Base-by-base conservation (phyloP, 768 basidiomycete genomes). In the Russula olivacea region DNA sequence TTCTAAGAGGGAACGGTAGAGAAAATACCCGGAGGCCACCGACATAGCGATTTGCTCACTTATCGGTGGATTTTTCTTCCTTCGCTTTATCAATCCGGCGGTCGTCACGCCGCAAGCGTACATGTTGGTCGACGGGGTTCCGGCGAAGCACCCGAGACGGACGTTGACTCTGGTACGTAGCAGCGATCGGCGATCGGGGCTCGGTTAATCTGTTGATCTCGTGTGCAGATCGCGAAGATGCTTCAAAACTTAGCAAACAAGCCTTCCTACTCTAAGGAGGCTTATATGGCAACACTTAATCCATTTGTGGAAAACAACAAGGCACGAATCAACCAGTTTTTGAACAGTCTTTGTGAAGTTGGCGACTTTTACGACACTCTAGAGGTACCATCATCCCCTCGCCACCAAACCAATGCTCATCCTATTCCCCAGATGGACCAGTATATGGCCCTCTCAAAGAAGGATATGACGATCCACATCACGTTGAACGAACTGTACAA, bases 281-380 rank as follows among this genome's bases (percentile, higher is more conserved):
- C 86, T 17, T 99, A 99, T 76, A 99, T 99, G 97, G 92, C 94
- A 74, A 93, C 92, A 3, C 82, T 99, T 53, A 98, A 98, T 72
- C 97, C 97, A 2, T 98, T 98, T 72, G 96, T 99, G 36, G 97
- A 99, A 78, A 93, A 89, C 74, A 98, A 98, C 81, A 98, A 98
- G 74, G 87, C 92, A 17, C 85, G 97, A 48, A 98, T 98, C 77
- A 99, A 98, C 73, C 87, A 89, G 69, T 98, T 99, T 77, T 80
- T 99, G 68, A 98, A 99, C 75, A 89, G 85, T 69, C 80, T 99
- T 63, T 99, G 97, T 73, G 97, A 99, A 75, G 96, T 99, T 56
- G 95, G 95, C 57, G 97, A 99, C 76, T 99, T 99, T 73, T 98
- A 98, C 74, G 97, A 99, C 68, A 94, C 95, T 12, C 81, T 99